A percentile compares a stretch with the other conserved stretches of the same genome.
These are phyloP conservation scores for Coemansia sp. DNA, from an alignment of 192 early-diverging fungal species.

Conservation along the genomic window DNA sequence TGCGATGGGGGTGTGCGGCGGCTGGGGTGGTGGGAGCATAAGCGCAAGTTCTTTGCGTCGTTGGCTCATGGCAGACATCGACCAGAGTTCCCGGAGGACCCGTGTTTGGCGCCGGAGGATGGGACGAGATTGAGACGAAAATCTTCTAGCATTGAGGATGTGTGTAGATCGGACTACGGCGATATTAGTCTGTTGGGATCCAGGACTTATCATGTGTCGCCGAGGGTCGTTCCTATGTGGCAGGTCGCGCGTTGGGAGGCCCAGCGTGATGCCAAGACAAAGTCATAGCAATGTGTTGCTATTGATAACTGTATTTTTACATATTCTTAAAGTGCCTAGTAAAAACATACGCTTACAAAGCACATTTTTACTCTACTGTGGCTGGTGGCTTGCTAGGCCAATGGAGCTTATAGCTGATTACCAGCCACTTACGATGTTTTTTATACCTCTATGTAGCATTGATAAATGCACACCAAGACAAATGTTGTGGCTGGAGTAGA, in stretches of 20 bases:
- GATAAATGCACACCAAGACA: background rate
- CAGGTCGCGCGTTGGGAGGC: constrained; percentile 40
- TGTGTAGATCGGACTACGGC: constrained; percentile 39
- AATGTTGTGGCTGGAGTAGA: background rate
- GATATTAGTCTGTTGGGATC: constrained; percentile 33
- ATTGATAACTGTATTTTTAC: background rate
- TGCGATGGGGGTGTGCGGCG: constrained; percentile 37
- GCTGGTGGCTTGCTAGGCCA: constrained; percentile 8
- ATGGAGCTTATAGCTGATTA: background rate
- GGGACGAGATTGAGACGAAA: constrained; percentile 7
- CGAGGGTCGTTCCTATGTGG: constrained; percentile 38
- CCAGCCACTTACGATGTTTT: background rate
- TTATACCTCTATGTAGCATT: background rate
- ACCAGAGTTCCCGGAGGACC: constrained; percentile 31
- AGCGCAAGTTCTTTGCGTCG: constrained; percentile 39
- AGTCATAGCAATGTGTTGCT: background rate
- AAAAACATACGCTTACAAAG: background rate
- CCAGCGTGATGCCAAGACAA: constrained; percentile 7
- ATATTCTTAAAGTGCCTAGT: background rate
- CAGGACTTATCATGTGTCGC: constrained; percentile 38
- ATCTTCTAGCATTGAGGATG: constrained; percentile 31
- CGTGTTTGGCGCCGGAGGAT: background rate
- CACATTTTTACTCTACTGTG: background rate
- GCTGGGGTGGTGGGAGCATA: constrained; percentile 48
- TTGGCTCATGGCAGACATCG: constrained; percentile 13